A percentile compares a stretch with the other conserved stretches of the same genome.
These are phyloP conservation scores for Apodospora peruviana DNA, from an alignment of 495 filamentous ascomycete genomes.

Conservation along the genomic window DNA sequence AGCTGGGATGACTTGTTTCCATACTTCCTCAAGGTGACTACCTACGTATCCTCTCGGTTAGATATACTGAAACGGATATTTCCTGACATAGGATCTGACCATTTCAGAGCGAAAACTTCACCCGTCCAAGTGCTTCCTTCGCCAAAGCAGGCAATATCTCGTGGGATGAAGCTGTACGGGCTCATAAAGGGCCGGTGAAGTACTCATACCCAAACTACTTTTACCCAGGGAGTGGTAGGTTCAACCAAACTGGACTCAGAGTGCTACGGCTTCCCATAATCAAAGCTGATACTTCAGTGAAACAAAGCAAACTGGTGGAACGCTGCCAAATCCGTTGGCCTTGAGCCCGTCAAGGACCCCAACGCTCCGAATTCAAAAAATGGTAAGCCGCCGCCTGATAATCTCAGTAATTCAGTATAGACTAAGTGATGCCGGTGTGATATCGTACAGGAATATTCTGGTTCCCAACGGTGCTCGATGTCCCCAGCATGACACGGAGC, in stretches of 20 bases:
- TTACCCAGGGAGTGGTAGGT: conserved; percentile 23
- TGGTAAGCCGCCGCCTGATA: conserved; percentile 23
- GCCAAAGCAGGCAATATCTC: conserved; percentile 30
- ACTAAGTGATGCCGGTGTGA: too few relatives aligned
- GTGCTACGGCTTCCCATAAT: too few relatives aligned
- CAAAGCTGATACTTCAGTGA: background rate
- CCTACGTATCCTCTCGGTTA: background rate
- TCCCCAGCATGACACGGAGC: conserved; percentile 30
- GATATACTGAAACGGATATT: background rate
- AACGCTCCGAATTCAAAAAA: too few relatives aligned
- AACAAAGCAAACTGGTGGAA: conserved; percentile 24
- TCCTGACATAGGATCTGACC: background rate
- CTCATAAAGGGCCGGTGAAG: conserved; percentile 32
- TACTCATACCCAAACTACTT: conserved; percentile 36
- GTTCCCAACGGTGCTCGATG: conserved; percentile 35
- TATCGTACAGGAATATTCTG: conserved; percentile 29
- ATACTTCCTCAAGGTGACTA: conserved; percentile 49
- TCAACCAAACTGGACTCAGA: background rate
- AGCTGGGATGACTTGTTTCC: conserved; percentile 55
- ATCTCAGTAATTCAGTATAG: too few relatives aligned
- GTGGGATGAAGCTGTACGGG: conserved; percentile 33
- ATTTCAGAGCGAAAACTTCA: conserved; percentile 24
- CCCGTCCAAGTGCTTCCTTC: conserved; percentile 13
- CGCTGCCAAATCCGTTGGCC: conserved; percentile 21
- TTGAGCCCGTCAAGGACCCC: conserved; percentile 30